Evolutionary conservation across 2,329 filamentous ascomycete species (phyloP).

Genomic region (Erysiphe pulchra): DNA sequence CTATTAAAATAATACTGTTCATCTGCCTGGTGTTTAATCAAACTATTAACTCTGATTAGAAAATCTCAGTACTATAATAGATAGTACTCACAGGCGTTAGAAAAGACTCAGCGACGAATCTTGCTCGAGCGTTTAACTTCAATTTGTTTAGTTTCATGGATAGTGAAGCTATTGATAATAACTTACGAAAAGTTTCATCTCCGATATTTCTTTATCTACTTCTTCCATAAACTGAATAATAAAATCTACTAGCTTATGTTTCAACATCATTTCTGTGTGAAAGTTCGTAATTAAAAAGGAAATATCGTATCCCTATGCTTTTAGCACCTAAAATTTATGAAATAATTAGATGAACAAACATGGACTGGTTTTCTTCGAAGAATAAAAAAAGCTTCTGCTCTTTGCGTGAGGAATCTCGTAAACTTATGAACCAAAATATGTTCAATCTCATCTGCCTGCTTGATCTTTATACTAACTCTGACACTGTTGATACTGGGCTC

Average conservation of each 20-base stretch:
- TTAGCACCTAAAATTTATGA: neutral
- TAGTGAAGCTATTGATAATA: neutral
- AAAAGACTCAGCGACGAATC: conserved; percentile 97
- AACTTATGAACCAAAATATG: conserved; percentile 97
- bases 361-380: conserved; percentile 84
- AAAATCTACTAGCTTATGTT: conserved; percentile 97
- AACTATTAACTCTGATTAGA: neutral
- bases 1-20: too few relatives aligned
- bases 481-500: conserved; percentile 95
- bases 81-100: conserved; percentile 52
- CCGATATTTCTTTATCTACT: conserved; percentile 98
- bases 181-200: conserved; percentile 98
- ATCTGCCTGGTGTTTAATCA: neutral
- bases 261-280: conserved; percentile 95
- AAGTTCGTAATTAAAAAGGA: conserved; percentile 97
- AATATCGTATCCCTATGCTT: conserved; percentile 69
- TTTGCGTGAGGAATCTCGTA: conserved; percentile 81
- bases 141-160: conserved; percentile 11
- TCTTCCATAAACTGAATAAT: conserved; percentile 99
- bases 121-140: conserved; percentile 81
- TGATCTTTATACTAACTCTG: conserved; percentile 94
- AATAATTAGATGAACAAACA: conserved; percentile 22
- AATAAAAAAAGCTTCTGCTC: conserved; percentile 94
- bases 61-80: neutral
- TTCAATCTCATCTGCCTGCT: conserved; percentile 98